Base-by-base conservation (phyloP, 495 filamentous ascomycete species). In the Xylaria castorea region DNA sequence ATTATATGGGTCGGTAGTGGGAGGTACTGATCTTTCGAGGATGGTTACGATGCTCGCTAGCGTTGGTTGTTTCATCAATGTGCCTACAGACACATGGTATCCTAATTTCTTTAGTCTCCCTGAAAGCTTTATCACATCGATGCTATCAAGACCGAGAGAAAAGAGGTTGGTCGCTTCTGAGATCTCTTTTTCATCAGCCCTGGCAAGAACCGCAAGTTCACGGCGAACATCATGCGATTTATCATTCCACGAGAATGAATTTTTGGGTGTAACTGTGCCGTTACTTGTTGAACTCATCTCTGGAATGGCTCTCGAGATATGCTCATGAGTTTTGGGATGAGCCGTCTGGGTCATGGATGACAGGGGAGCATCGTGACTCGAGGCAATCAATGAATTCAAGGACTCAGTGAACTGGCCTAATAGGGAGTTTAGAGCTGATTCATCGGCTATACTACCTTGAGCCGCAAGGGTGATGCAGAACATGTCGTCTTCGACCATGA, bases 91-190 rank as follows among this genome's bases (percentile, higher is more conserved):
- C 64, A 95, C 72, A 3, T 81, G 77, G 44, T 93, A 86, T 0
- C 88, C 89, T 16, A 80, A 64, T 61, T 81, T 85, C 74, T 88
- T 91, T 30, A 97, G 81, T 58, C 84, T 85, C 1, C 91, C 88
- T 1, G 92, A 88, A 5, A 94, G 83, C 77, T 91, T 92, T 74
- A 90, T 91, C 22, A 87, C 80, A 73, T 92, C 91, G 73, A 92
- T 91, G 74, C 91, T 92, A 78, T 92, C 91, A 11, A 92, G 82
- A 0, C 91, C 91, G 14, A 92, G 82, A 60, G 90, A 86, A 48
- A 92, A 83, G 6, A 92, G 80, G 1, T 89, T 91, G 1, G 88
- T 89, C 4, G 83, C 77, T 51, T 86, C 83, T 27, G 78, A 79
- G 30, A 97, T 80, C 6, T 82, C 74, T 3, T 85, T 78, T 22